These are phyloP conservation scores for Helotiales sp. DNA, from an alignment of 2,329 filamentous ascomycete genomes.

Conservation along the genomic window DNA sequence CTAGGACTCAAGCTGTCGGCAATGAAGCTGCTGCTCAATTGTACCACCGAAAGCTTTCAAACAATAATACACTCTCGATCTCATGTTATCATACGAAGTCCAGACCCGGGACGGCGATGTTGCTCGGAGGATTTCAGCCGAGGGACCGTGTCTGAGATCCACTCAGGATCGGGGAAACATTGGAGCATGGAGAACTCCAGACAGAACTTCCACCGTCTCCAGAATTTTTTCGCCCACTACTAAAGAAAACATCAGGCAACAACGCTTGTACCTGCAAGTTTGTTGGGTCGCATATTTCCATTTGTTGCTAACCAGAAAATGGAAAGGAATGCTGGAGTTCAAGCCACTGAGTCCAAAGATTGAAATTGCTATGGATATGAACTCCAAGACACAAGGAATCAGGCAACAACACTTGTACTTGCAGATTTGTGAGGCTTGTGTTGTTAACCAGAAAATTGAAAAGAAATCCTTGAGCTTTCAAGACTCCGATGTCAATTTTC, in stretches of 20 bases:
- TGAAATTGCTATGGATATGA: background rate
- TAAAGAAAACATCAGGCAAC: background rate
- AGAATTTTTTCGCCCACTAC: too few species aligned
- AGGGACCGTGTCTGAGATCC: background rate
- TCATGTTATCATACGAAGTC: background rate
- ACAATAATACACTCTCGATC: background rate
- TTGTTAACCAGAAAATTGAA: too few species aligned
- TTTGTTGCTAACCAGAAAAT: background rate
- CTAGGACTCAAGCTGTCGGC: background rate
- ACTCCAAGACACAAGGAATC: background rate
- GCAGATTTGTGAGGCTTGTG: too few species aligned
- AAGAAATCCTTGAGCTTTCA: too few species aligned
- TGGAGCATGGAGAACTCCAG: background rate
- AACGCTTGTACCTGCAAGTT: background rate
- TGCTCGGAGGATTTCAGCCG: background rate
- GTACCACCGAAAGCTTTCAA: background rate
- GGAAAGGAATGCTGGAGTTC: background rate
- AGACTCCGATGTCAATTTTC: too few species aligned
- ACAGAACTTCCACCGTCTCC: background rate
- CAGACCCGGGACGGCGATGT: background rate
- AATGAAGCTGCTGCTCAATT: too few species aligned
- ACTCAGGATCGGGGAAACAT: background rate
- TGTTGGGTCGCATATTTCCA: background rate
- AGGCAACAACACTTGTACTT: slow-evolving; percentile 7
- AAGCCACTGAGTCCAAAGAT: background rate